These are phyloP conservation scores for Rehmannia glutinosa DNA, from an alignment of 257 asterid genomes.

Conservation along the genomic window DNA sequence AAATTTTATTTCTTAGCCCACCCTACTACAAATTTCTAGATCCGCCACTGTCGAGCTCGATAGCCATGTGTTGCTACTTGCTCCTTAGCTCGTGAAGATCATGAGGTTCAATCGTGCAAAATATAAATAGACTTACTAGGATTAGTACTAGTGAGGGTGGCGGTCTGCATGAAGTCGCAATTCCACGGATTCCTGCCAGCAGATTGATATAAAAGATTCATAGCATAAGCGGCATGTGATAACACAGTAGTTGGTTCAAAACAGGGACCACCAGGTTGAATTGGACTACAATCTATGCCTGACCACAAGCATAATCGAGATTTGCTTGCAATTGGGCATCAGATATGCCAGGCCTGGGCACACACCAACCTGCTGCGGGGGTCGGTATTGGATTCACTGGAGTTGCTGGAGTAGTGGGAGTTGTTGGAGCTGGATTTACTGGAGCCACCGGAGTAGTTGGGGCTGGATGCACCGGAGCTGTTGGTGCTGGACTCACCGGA, in stretches of 20 bases:
- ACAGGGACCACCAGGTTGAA: slow-evolving; percentile 65
- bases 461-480: slow-evolving; percentile 22
- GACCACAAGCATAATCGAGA: slow-evolving; percentile 71
- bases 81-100: too few relatives aligned
- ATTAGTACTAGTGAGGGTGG: slow-evolving; percentile 46
- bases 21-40: too few relatives aligned
- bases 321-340: slow-evolving; percentile 55
- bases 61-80: too few relatives aligned
- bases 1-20: too few relatives aligned
- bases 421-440: slow-evolving; percentile 11
- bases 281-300: slow-evolving; percentile 45
- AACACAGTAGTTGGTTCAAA: slow-evolving; percentile 47
- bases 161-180: slow-evolving; percentile 72
- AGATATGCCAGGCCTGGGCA: slow-evolving; percentile 45
- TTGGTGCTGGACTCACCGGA: slow-evolving; percentile 30
- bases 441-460: slow-evolving; percentile 23
- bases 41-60: too few relatives aligned
- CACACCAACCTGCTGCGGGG: slow-evolving; percentile 64
- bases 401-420: neutral
- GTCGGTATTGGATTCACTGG: slow-evolving; percentile 38
- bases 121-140: slow-evolving; percentile 57
- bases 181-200: slow-evolving; percentile 75
- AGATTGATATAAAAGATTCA: slow-evolving; percentile 78
- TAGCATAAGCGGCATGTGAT: slow-evolving; percentile 79
- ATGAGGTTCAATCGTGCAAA: too few relatives aligned